Percentiles rank a stretch among this genome's conserved stretches.
These are phyloP conservation scores for Pythium plurisporium DNA, from an alignment of 352 stramenopile species.

Conservation along the genomic window DNA sequence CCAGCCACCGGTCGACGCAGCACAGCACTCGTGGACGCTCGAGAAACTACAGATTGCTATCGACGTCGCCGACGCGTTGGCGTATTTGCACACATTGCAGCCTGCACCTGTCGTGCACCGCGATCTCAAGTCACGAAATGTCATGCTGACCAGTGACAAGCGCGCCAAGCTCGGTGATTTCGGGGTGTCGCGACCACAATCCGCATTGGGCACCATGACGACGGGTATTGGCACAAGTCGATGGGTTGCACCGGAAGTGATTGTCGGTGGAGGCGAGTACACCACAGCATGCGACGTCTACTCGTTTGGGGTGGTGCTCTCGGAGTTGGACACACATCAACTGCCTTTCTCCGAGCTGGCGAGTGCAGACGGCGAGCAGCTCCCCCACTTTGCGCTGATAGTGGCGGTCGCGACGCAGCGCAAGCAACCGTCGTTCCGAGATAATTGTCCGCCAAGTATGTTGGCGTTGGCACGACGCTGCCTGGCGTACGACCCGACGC, in stretches of 20 bases:
- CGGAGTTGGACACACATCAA: background rate
- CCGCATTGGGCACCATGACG: too few relatives aligned
- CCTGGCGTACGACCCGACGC: too few relatives aligned
- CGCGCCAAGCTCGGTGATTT: background rate
- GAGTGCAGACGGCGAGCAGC: too few relatives aligned
- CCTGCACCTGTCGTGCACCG: background rate
- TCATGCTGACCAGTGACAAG: background rate
- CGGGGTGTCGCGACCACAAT: background rate
- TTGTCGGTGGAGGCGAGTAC: background rate
- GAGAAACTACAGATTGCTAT: conserved; percentile 9
- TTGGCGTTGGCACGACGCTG: too few relatives aligned
- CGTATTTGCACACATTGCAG: background rate
- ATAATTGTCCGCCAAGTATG: too few relatives aligned
- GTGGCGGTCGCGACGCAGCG: too few relatives aligned
- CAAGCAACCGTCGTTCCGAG: too few relatives aligned
- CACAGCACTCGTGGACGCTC: background rate
- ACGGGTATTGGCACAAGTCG: background rate
- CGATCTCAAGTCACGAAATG: background rate
- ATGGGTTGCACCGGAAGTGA: background rate
- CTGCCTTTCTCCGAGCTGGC: too few relatives aligned
- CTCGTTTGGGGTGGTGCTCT: background rate
- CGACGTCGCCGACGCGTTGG: background rate
- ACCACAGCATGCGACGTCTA: background rate
- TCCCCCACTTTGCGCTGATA: too few relatives aligned
- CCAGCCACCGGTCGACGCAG: background rate